Conservation (phyloP, 2,329 filamentous ascomycete species). For the Fusarium coffeatum region DNA sequence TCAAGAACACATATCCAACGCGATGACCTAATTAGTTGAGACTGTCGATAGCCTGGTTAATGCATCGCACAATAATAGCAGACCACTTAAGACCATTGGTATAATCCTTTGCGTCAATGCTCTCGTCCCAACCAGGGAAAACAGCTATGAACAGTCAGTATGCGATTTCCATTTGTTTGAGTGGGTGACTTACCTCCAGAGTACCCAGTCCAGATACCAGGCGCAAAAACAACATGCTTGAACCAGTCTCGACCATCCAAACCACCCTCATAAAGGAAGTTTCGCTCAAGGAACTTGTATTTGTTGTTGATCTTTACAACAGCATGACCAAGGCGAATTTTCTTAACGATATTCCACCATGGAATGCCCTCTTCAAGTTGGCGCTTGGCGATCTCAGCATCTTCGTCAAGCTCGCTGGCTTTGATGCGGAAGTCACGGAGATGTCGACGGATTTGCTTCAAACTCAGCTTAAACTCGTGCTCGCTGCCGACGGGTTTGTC, state of each 20-base stretch:
- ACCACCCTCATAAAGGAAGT: constrained; percentile 80
- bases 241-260: constrained; percentile 87
- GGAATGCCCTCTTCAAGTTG: constrained; percentile 68
- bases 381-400: constrained; percentile 55
- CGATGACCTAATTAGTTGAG: constrained; percentile 35
- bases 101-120: constrained; percentile 70
- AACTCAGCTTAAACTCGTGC: constrained; percentile 54
- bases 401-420: constrained; percentile 59
- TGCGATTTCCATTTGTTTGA: neutral
- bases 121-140: constrained; percentile 71
- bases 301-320: constrained; percentile 78
- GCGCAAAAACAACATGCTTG: constrained; percentile 94
- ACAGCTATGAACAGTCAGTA: constrained; percentile 58
- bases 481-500: constrained; percentile 51
- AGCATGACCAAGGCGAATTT: constrained; percentile 70
- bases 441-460: constrained; percentile 54
- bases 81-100: constrained; percentile 69
- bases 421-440: constrained; percentile 54
- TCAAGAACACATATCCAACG: neutral
- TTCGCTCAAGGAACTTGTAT: constrained; percentile 86
- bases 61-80: constrained; percentile 65
- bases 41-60: constrained; percentile 60
- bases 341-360: constrained; percentile 82
- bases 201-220: constrained; percentile 92
- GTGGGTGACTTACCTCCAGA: constrained; percentile 69